These are phyloP conservation scores for Brassica napus DNA, from an alignment of 345 rosid species.

Conservation along the genomic window DNA sequence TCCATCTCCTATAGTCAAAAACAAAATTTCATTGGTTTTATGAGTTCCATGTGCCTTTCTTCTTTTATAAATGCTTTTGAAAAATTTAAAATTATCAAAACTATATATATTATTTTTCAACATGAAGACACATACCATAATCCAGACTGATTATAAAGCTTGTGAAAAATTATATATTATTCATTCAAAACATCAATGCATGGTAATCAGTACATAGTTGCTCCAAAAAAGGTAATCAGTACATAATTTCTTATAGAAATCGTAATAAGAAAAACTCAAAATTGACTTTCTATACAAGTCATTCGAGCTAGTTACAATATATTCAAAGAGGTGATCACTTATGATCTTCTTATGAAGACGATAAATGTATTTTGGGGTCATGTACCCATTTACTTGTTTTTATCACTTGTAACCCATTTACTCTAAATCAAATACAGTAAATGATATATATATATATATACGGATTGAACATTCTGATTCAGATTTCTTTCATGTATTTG, in stretches of 20 bases:
- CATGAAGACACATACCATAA: background rate
- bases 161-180: background rate
- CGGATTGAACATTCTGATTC: background rate
- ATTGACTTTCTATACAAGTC: background rate
- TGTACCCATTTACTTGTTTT: background rate
- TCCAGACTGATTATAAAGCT: background rate
- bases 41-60: background rate
- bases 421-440: background rate
- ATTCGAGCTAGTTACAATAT: background rate
- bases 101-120: background rate
- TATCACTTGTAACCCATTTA: background rate
- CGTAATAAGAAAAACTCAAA: background rate
- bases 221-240: background rate
- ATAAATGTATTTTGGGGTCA: background rate
- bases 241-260: background rate
- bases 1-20: constrained; percentile 1
- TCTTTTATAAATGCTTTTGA: background rate
- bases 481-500: background rate
- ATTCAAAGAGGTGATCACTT: background rate
- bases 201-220: background rate
- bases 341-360: background rate
- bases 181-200: background rate
- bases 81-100: background rate
- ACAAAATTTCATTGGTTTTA: constrained; percentile 5
- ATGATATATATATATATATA: too few species aligned